These are phyloP conservation scores for Fusarium sp. DNA, from an alignment of 2,329 filamentous ascomycete species.

Conservation along the genomic window DNA sequence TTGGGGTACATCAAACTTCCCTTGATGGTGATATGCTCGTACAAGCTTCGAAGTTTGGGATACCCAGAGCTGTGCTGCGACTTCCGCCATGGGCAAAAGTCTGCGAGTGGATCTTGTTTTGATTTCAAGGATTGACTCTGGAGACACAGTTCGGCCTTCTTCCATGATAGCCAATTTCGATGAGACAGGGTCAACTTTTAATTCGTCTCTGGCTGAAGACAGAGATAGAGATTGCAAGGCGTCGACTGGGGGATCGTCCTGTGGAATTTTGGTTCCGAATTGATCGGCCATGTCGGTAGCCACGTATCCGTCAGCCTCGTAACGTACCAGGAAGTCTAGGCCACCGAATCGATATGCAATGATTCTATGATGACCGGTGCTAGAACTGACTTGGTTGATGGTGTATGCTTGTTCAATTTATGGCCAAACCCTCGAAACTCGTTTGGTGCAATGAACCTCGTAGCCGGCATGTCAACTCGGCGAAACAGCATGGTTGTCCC, in stretches of 20 bases:
- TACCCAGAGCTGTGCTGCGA: not conserved
- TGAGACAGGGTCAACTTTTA: not conserved
- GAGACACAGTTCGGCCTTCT: not conserved
- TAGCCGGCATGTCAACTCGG: not conserved
- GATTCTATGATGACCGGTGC: not conserved
- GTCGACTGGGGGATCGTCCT: not conserved
- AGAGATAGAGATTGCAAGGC: not conserved
- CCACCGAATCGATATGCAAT: not conserved
- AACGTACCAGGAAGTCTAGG: not conserved
- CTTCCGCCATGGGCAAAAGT: not conserved
- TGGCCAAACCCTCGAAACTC: constrained; percentile 1
- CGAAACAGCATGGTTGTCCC: not conserved
- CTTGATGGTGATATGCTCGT: not conserved
- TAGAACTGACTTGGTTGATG: not conserved
- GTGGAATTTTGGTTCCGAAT: not conserved
- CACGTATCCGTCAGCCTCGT: not conserved
- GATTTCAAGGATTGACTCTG: not conserved
- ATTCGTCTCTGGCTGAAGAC: not conserved
- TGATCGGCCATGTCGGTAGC: not conserved
- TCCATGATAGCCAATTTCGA: not conserved
- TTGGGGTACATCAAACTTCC: not conserved
- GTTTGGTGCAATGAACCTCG: not conserved
- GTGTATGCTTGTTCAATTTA: not conserved
- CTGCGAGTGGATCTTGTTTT: not conserved
- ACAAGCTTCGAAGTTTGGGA: constrained; percentile 4